These are phyloP conservation scores for Tetratostichococcus sp. DNA, from an alignment of 139 green algal species.

Conservation along the genomic window DNA sequence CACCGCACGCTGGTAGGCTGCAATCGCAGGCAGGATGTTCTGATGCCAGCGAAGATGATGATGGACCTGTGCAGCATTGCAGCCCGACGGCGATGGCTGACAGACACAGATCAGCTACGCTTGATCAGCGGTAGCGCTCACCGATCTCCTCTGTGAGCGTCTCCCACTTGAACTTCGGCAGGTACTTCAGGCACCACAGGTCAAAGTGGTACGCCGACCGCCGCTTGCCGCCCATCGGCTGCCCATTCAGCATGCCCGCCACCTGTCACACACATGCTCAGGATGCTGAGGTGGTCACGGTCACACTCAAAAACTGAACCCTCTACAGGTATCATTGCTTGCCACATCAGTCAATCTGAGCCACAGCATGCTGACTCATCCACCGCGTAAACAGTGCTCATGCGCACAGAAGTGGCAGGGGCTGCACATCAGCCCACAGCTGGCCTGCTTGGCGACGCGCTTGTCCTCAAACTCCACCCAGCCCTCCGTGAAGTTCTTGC, in stretches of 20 bases:
- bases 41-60: neutral
- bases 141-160: constrained; percentile 92
- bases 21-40: neutral
- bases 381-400: too few species aligned
- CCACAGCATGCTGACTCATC: too few species aligned
- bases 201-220: constrained; percentile 84
- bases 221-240: constrained; percentile 79
- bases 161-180: constrained; percentile 95
- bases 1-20: constrained; percentile 65
- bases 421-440: neutral
- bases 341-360: too few species aligned
- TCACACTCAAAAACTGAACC: too few species aligned
- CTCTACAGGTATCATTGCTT: too few species aligned
- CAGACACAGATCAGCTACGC: neutral
- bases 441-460: constrained; percentile 70
- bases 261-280: constrained; percentile 8
- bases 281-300: too few species aligned
- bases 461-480: constrained; percentile 98
- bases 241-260: constrained; percentile 61
- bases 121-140: constrained; percentile 1
- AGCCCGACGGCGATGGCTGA: neutral
- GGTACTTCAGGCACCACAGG: constrained; percentile 93
- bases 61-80: neutral
- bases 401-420: too few species aligned
- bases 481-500: constrained; percentile 93